Evolutionary conservation across 2,329 filamentous ascomycete genomes (phyloP).

Genomic region (Leptographium procerum): DNA sequence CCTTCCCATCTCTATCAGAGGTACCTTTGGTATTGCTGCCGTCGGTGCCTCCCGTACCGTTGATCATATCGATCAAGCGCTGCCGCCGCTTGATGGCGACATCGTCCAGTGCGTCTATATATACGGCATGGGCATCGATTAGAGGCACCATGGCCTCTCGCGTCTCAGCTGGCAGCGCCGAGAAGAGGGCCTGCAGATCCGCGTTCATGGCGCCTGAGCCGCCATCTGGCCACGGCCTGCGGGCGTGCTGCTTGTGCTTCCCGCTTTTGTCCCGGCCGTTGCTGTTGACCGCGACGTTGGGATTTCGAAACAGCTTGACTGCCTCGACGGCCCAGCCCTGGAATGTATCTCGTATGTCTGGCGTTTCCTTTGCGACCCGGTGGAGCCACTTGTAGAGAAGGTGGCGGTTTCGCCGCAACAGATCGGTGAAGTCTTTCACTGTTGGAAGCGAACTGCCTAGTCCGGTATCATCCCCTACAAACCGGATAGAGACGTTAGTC

Average conservation of each 20-base stretch:
- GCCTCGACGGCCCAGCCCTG: slow-evolving; percentile 48
- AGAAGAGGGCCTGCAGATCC: slow-evolving; percentile 30
- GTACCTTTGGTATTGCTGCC: not conserved
- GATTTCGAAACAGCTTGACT: slow-evolving; percentile 39
- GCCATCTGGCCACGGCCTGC: slow-evolving; percentile 18
- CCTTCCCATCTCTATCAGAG: no score
- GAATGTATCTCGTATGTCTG: slow-evolving; percentile 51
- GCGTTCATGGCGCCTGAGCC: slow-evolving; percentile 26
- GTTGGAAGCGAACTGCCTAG: slow-evolving; percentile 34
- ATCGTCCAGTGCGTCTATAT: slow-evolving; percentile 43
- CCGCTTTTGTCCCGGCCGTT: not conserved
- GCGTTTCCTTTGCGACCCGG: slow-evolving; percentile 55
- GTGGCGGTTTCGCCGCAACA: slow-evolving; percentile 53
- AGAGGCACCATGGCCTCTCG: slow-evolving; percentile 34
- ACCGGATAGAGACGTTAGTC: not conserved
- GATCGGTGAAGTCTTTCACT: slow-evolving; percentile 59
- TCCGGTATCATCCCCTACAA: slow-evolving; percentile 4
- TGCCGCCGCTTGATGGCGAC: slow-evolving; percentile 46
- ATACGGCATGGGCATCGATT: slow-evolving; percentile 48
- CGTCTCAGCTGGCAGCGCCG: slow-evolving; percentile 32
- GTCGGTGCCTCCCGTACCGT: slow-evolving; percentile 8
- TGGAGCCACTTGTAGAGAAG: slow-evolving; percentile 61
- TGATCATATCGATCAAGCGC: slow-evolving; percentile 35
- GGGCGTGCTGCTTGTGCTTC: not conserved
- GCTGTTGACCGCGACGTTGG: slow-evolving; percentile 4